Percentiles rank a stretch among this genome's conserved stretches.
These are phyloP conservation scores for Fraxinus baroniana DNA, from an alignment of 305 asterid genomes.

Conservation along the genomic window DNA sequence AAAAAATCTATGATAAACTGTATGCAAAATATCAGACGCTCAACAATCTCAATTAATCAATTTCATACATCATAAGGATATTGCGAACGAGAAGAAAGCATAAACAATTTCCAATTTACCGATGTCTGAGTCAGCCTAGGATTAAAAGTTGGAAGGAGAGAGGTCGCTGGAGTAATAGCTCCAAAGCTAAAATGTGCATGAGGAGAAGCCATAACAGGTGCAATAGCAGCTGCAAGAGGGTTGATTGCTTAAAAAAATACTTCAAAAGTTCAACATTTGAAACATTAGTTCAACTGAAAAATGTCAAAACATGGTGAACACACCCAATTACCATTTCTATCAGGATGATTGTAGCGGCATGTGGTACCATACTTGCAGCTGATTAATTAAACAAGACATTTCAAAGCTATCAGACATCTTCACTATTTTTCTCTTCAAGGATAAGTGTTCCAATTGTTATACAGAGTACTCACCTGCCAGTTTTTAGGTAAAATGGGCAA, in stretches of 20 bases:
- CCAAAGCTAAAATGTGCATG: slow-evolving; percentile 62
- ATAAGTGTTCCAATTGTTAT: background rate
- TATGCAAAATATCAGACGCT: background rate
- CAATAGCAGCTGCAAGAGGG: slow-evolving; percentile 52
- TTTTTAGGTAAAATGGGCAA: slow-evolving; percentile 95
- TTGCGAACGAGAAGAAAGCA: slow-evolving; percentile 16
- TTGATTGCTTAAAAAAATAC: slow-evolving; percentile 29
- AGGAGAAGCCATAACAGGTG: slow-evolving; percentile 63
- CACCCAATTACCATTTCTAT: slow-evolving; percentile 57
- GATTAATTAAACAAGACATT: slow-evolving; percentile 32
- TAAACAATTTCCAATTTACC: slow-evolving; percentile 40
- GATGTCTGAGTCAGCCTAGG: slow-evolving; percentile 65
- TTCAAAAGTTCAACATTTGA: slow-evolving; percentile 18
- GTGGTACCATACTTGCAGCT: slow-evolving; percentile 92
- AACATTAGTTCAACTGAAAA: slow-evolving; percentile 7
- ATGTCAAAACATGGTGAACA: slow-evolving; percentile 1
- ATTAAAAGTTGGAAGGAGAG: slow-evolving; percentile 68
- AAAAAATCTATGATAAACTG: slow-evolving; percentile 3
- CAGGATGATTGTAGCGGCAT: slow-evolving; percentile 95
- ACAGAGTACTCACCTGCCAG: slow-evolving; percentile 72
- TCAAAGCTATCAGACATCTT: slow-evolving; percentile 19
- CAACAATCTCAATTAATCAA: background rate
- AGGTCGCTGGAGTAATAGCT: slow-evolving; percentile 60
- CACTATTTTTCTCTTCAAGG: slow-evolving; percentile 9
- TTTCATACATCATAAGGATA: slow-evolving; percentile 17